Evolutionary conservation across 148 eudicot genomes (phyloP).

Genomic region (Rhododendron henanense): DNA sequence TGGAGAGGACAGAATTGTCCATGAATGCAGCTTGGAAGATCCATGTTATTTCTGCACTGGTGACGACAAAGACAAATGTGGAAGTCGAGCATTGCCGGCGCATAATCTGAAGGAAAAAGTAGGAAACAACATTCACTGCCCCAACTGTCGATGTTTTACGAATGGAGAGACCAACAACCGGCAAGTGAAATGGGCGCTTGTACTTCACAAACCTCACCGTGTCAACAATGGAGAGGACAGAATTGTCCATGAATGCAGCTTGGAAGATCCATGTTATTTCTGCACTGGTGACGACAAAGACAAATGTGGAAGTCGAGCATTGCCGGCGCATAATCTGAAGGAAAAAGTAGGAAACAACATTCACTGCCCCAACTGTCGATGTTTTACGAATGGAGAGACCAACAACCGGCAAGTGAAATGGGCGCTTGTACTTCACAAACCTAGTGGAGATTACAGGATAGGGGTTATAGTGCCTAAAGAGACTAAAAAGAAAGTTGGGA

Average conservation of each 20-base stretch:
- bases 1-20: not conserved
- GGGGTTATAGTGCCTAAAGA: not conserved
- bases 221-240: not conserved
- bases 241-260: constrained; percentile 15
- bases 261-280: constrained; percentile 35
- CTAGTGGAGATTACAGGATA: not conserved
- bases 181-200: not conserved
- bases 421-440: not conserved
- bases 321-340: not conserved
- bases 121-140: not conserved
- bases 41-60: constrained; percentile 30
- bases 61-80: not conserved
- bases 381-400: not conserved
- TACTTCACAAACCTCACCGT: not conserved
- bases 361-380: not conserved
- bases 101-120: not conserved
- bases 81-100: not conserved
- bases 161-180: not conserved
- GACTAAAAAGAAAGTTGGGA: not conserved
- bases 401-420: not conserved
- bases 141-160: not conserved
- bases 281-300: constrained; percentile 7
- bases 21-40: constrained; percentile 25
- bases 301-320: not conserved
- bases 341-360: not conserved